Evolutionary conservation across 2,329 filamentous ascomycete species (phyloP).

Genomic region (Colletotrichum somersetense): DNA sequence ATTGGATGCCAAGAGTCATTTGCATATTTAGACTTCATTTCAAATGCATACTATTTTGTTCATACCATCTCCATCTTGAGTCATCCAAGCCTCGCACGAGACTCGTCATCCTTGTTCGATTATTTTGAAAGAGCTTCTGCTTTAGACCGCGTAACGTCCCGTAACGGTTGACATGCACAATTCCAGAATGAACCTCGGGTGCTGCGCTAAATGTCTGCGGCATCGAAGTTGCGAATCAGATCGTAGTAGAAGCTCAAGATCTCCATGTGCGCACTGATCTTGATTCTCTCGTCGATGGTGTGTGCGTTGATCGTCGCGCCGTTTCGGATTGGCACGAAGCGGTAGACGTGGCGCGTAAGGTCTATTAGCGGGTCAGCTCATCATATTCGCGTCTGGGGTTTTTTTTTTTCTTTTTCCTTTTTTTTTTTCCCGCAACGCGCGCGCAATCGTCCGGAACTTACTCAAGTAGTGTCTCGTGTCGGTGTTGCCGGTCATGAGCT

Average conservation of each 20-base stretch:
- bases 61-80: background rate
- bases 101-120: background rate
- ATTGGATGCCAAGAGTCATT: slow-evolving; percentile 1
- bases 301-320: slow-evolving; percentile 29
- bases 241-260: slow-evolving; percentile 39
- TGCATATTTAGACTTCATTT: slow-evolving; percentile 11
- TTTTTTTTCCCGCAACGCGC: no score
- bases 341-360: slow-evolving; percentile 30
- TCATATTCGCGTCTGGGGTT: background rate
- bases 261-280: slow-evolving; percentile 31
- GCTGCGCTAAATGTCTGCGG: slow-evolving; percentile 6
- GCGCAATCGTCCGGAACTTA: background rate
- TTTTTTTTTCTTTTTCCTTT: no score
- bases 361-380: slow-evolving; percentile 3
- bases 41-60: background rate
- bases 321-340: slow-evolving; percentile 29
- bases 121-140: background rate
- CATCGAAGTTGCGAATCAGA: slow-evolving; percentile 37
- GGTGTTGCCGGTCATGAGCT: slow-evolving; percentile 38
- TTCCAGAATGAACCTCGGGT: background rate
- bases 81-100: background rate
- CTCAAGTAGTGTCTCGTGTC: slow-evolving; percentile 37
- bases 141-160: no score
- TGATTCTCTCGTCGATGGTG: slow-evolving; percentile 39
- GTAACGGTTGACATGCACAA: background rate